Base-by-base conservation (phyloP, 768 basidiomycete species). In the Lactarius akahatsu region DNA sequence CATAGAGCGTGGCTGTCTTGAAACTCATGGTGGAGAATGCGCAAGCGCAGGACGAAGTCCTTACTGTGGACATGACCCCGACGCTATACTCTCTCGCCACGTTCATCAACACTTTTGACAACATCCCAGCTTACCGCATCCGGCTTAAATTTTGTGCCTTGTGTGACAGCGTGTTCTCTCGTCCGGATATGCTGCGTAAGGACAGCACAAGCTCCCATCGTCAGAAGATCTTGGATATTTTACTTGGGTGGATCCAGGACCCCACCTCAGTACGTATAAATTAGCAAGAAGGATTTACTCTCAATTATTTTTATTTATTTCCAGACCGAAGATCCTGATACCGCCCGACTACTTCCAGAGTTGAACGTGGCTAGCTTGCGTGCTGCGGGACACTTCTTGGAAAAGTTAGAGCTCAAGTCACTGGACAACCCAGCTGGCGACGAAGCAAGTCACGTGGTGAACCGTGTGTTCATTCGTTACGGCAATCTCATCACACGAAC, bases 401-500 rank as follows among this genome's bases (percentile, higher is more conserved):
- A 96, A 70, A 85, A 87, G 18, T 77, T 96, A 10, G 84, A 88
- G 60, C 79, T 97, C 26, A 80, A 83, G 61, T 79, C 84, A 5
- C 77, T 83, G 3, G 90, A 82, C n/a, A 79, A 77, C 20, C 77
- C 83, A 45, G 80, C 84, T 40, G 83, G 84, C 18, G 85, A 91
- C 66, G 90, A 91, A 66, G 78, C 82, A 30, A 80, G 82, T 0
- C 89, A 92, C 72, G 85, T 86, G 11, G 84, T 91, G 20, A 88
- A 91, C 2, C 80, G 94, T 30, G 75, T 93, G 32, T 96, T 96
- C 78, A 87, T 88, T 71, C 87, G 86, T 61, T 93, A 94, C 72
- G 86, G 89, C 34, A 80, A 79, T 16, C 80, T 87, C 28, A 80
- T 96, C 54, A 78, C 90, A 34, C 82, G 83, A 69, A 85, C 85